phyloP scores from a whole-genome alignment of 2,329 filamentous ascomycete species.

The Neopestalotiopsis sp. region DNA sequence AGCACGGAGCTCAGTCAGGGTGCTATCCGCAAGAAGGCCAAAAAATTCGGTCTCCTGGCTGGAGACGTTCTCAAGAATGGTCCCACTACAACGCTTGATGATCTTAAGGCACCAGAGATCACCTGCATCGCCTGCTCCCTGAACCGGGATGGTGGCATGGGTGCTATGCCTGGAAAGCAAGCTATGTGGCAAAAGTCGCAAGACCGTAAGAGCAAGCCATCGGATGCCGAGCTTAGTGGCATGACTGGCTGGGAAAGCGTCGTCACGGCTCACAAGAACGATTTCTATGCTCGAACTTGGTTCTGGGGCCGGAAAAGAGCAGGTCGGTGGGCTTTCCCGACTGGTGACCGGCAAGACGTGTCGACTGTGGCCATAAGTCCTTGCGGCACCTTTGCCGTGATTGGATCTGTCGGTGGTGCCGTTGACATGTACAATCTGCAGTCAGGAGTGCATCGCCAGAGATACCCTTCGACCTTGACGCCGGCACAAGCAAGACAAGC shows the following conservation, averaged over 20 bases:
- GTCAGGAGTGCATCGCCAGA: slow-evolving; percentile 85
- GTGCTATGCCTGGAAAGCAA: slow-evolving; percentile 77
- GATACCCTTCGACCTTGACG: slow-evolving; percentile 81
- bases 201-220: slow-evolving; percentile 59
- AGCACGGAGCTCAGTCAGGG: slow-evolving; percentile 94
- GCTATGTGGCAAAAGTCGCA: slow-evolving; percentile 84
- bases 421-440: slow-evolving; percentile 98
- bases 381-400: slow-evolving; percentile 90
- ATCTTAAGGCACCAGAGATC: slow-evolving; percentile 88
- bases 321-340: slow-evolving; percentile 91
- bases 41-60: slow-evolving; percentile 79
- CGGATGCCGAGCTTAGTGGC: slow-evolving; percentile 73
- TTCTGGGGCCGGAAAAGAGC: slow-evolving; percentile 96
- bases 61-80: slow-evolving; percentile 62
- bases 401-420: slow-evolving; percentile 82
- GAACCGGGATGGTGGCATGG: slow-evolving; percentile 94
- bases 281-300: slow-evolving; percentile 89
- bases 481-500: slow-evolving; percentile 79
- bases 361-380: slow-evolving; percentile 86
- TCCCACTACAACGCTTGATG: slow-evolving; percentile 69
- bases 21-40: slow-evolving; percentile 84
- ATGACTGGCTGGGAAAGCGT: slow-evolving; percentile 97
- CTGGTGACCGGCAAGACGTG: slow-evolving; percentile 82
- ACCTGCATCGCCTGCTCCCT: slow-evolving; percentile 90
- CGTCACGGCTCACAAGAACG: slow-evolving; percentile 87